Evolutionary conservation across 305 asterid species (phyloP).

Genomic region (Caryopteris hybrid): DNA sequence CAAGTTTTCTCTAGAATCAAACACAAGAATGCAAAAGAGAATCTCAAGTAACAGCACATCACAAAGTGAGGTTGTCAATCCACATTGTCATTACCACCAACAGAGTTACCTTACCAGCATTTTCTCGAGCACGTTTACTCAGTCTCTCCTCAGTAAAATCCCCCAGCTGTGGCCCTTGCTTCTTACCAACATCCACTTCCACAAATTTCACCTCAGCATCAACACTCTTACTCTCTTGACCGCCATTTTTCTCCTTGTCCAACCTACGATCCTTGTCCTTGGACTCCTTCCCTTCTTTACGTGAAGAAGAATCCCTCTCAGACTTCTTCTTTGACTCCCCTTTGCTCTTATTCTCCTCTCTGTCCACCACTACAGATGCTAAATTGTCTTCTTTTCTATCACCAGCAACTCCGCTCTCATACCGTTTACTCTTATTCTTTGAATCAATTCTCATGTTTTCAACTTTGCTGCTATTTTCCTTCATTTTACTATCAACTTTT

Average conservation of each 20-base stretch:
- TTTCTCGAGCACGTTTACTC: conserved; percentile 63
- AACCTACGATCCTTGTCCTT: conserved; percentile 71
- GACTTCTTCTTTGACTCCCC: conserved; percentile 76
- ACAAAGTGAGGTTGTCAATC: conserved; percentile 1
- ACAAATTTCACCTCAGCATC: conserved; percentile 39
- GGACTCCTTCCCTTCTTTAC: conserved; percentile 66
- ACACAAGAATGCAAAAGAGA: conserved; percentile 6
- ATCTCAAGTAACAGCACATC: not conserved
- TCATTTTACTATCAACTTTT: conserved; percentile 47
- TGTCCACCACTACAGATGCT: conserved; percentile 39
- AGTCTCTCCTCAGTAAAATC: conserved; percentile 58
- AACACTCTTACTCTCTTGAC: conserved; percentile 53
- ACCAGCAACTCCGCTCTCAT: conserved; percentile 49
- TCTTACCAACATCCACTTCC: conserved; percentile 47
- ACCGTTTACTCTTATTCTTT: conserved; percentile 58
- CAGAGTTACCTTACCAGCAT: conserved; percentile 73
- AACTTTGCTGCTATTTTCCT: conserved; percentile 49
- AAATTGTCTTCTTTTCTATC: conserved; percentile 57
- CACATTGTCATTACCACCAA: conserved; percentile 19
- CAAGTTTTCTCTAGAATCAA: conserved; percentile 7
- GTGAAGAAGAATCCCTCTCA: conserved; percentile 69
- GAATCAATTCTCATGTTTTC: conserved; percentile 55
- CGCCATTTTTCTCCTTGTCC: conserved; percentile 71
- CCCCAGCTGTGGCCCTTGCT: conserved; percentile 45
- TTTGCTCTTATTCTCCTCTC: conserved; percentile 58